These are phyloP conservation scores for Bipolaris sorokiniana DNA, from an alignment of 2,329 filamentous ascomycete genomes.

Conservation along the genomic window DNA sequence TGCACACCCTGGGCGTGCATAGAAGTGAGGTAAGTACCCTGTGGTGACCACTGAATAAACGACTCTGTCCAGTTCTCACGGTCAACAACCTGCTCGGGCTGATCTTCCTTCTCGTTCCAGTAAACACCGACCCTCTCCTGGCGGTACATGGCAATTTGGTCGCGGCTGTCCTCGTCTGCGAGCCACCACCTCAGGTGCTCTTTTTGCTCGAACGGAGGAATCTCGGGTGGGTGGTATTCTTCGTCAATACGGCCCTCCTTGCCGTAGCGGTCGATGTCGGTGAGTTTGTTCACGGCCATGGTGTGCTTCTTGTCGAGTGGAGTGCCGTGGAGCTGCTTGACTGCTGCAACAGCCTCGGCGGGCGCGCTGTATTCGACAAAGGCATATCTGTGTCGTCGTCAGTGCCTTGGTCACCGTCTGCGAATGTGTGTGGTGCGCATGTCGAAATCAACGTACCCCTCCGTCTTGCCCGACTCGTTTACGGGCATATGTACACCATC, in stretches of 20 bases:
- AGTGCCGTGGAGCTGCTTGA: conserved; percentile 83
- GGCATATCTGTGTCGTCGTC: conserved; percentile 70
- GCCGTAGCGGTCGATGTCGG: conserved; percentile 95
- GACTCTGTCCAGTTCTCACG: conserved; percentile 97
- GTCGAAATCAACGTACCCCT: conserved; percentile 67
- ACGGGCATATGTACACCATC: conserved; percentile 94
- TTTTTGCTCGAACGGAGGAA: conserved; percentile 86
- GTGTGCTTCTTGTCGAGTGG: conserved; percentile 97
- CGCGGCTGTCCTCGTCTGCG: conserved; percentile 83
- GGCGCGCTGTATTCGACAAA: conserved; percentile 96
- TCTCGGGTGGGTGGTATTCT: conserved; percentile 80
- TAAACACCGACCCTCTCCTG: conserved; percentile 91
- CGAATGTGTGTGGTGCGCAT: neutral
- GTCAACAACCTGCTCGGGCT: conserved; percentile 86
- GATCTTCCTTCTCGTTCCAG: conserved; percentile 97
- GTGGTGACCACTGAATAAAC: conserved; percentile 97
- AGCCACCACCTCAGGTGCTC: conserved; percentile 96
- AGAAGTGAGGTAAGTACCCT: conserved; percentile 91
- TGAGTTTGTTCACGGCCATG: conserved; percentile 95
- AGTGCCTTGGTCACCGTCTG: conserved; percentile 16
- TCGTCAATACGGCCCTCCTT: conserved; percentile 93
- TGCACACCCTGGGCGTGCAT: conserved; percentile 96
- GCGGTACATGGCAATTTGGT: conserved; percentile 95
- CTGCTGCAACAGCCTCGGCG: conserved; percentile 86
- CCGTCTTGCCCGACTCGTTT: conserved; percentile 81